Base-by-base conservation (phyloP, 352 stramenopile genomes). In the Phytophthora meadii region DNA sequence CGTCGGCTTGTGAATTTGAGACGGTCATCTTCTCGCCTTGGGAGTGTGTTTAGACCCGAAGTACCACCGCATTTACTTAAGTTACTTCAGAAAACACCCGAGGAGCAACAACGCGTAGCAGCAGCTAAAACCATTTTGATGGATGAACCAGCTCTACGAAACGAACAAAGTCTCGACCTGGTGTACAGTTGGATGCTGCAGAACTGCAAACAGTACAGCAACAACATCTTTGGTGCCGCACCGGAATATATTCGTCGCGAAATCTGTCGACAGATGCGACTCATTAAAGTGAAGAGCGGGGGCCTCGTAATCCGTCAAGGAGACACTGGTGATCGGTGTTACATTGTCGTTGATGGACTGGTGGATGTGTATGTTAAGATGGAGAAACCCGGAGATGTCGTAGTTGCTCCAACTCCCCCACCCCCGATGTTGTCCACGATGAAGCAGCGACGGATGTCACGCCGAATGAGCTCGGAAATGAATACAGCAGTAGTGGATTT, bases 151-250 rank as follows among this genome's bases (percentile, higher is more conserved):
- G 72, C 69, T 8, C 34, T 71, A 2, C 79, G 84, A 27, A 89
- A 87, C 39, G 84, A 93, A 54, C 61, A 82, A 40, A 90, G 82
- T 53, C 79, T 91, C 28, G 79, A 90, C 17, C 39, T 90, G 1
- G 78, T 93, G 4, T 93, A 90, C 71, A 70, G 79, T 40, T 93
- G 84, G 84, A 93, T 93, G 84, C 70, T 90, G 46, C 74, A 84
- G 39, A 90, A 91, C 71, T 93, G 84, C 53, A 89, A 90, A 51
- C 80, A 90, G 67, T 88, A 90, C 65, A 90, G 82, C 70, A 91
- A 90, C 77, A 90, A 91, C 56, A 93, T 93, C 47, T 91, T 93
- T 46, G 84, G 81, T 7, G 75, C 84, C 4, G 80, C 82, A 32
- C 84, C 82, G 4, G 84, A 93, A 61, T 91, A 93, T 45, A 89